Percentiles rank a stretch among this genome's conserved stretches.
Conservation (phyloP, 129 eudicot species). For the Artemisia annua region DNA sequence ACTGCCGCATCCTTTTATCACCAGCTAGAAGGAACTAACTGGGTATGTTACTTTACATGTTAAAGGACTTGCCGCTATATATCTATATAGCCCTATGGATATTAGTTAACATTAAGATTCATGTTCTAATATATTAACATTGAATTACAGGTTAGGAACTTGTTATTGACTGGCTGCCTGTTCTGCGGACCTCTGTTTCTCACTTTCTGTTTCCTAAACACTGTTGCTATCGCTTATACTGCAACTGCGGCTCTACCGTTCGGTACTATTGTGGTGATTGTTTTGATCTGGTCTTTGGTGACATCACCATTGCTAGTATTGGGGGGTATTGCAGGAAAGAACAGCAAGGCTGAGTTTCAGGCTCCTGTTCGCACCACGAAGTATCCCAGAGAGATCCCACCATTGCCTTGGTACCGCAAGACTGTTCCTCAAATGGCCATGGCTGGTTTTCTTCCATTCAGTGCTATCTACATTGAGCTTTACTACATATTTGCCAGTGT, state of each 20-base stretch:
- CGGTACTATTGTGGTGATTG: conserved; percentile 72
- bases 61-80: too few relatives aligned
- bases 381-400: conserved; percentile 73
- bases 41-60: conserved; percentile 50
- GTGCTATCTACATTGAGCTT: conserved; percentile 72
- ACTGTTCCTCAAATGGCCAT: conserved; percentile 78
- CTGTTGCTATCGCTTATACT: conserved; percentile 71
- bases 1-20: conserved; percentile 73
- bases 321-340: conserved; percentile 85
- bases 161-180: conserved; percentile 70
- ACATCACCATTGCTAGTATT: conserved; percentile 71
- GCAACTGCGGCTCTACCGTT: conserved; percentile 88
- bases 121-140: conserved; percentile 9
- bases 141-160: conserved; percentile 66
- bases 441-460: conserved; percentile 77
- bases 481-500: conserved; percentile 78
- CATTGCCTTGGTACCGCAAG: conserved; percentile 65
- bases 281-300: conserved; percentile 72
- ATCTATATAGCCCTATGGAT: neutral
- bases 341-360: conserved; percentile 76
- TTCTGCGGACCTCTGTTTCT: conserved; percentile 84
- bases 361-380: conserved; percentile 79
- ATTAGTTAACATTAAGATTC: conserved; percentile 10
- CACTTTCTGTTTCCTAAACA: conserved; percentile 82
- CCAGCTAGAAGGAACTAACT: conserved; percentile 80